Conservation (phyloP, 2,329 filamentous ascomycete species). For the Penicillium expansum region DNA sequence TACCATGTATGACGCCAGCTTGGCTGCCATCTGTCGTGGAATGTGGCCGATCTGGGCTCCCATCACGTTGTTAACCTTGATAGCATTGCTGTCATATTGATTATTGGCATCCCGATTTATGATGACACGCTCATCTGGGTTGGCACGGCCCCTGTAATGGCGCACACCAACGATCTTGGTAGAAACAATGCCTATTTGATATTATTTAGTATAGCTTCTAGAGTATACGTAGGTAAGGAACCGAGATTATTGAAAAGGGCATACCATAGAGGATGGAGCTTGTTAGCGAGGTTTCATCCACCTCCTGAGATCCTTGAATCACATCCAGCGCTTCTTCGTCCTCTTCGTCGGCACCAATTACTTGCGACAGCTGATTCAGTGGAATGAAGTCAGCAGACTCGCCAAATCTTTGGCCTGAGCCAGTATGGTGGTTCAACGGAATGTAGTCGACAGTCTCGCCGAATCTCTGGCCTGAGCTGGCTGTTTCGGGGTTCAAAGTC, state of each 20-base stretch:
- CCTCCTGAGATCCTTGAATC: conserved; percentile 33
- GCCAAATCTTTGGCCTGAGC: conserved; percentile 28
- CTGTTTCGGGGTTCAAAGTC: not conserved
- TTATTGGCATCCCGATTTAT: conserved; percentile 66
- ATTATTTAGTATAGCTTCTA: not conserved
- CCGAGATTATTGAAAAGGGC: not conserved
- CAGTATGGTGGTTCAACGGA: not conserved
- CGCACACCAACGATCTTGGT: conserved; percentile 60
- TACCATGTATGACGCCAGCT: conserved; percentile 70
- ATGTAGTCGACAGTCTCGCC: conserved; percentile 17
- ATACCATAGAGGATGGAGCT: conserved; percentile 43
- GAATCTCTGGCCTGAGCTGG: conserved; percentile 28
- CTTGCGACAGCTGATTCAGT: conserved; percentile 31
- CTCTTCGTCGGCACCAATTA: conserved; percentile 34
- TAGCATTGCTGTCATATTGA: conserved; percentile 70
- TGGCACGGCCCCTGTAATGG: conserved; percentile 64
- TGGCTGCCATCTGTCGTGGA: conserved; percentile 63
- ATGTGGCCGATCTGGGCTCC: conserved; percentile 76
- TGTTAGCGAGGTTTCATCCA: conserved; percentile 36
- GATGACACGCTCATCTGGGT: conserved; percentile 61
- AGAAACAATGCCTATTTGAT: conserved; percentile 36
- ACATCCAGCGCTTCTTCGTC: conserved; percentile 36
- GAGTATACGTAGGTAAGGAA: not conserved
- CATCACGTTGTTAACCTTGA: conserved; percentile 74
- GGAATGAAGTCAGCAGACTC: conserved; percentile 30